Base-by-base conservation (phyloP, 257 asterid genomes). In the Avicennia marina region DNA sequence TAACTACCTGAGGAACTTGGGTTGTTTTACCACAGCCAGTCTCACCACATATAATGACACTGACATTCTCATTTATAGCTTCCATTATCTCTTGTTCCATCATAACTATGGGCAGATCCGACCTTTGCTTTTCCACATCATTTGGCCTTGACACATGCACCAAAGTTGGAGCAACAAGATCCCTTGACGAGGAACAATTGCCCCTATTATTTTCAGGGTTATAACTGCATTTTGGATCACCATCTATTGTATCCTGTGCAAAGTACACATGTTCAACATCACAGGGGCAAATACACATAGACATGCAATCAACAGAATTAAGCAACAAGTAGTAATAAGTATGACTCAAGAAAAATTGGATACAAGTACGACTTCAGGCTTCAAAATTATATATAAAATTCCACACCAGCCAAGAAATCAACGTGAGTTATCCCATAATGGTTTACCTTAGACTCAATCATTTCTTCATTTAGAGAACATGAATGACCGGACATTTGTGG, bases 41-140 rank as follows among this genome's bases (percentile, higher is more conserved):
- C 72, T 84, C 98, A 62, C 98, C 98, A 69, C 98, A 88, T 71
- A 91, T 75, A 58, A 91, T 88, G 47, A 88, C 82, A 78, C 85
- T 71, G 47, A 49, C 57, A 52, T 81, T 84, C 60, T 78, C 81
- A 53, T 80, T 81, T 44, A 91, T 77, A 46, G 94, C 94, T 80
- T 91, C 98, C 95, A 88, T 91, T 73, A 88, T 84, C 74, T 91
- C 98, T 72, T 86, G 95, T 83, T 91, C 98, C 95, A 80, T 86
- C 97, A 86, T 88, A 62, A 91, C 90, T 67, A 91, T 86, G 4
- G 95, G 98, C 64, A 91, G 90, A 66, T 75, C 77, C 61, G 33
- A 78, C 71, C 96, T 79, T 62, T 78, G 88, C 63, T 76, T 64
- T 65, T 88, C 94, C 43, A 85, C 93, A 48, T 74, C 89, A 76